Evolutionary conservation across 768 basidiomycete genomes (phyloP).

Genomic region (Neoboletus brunneissimus): DNA sequence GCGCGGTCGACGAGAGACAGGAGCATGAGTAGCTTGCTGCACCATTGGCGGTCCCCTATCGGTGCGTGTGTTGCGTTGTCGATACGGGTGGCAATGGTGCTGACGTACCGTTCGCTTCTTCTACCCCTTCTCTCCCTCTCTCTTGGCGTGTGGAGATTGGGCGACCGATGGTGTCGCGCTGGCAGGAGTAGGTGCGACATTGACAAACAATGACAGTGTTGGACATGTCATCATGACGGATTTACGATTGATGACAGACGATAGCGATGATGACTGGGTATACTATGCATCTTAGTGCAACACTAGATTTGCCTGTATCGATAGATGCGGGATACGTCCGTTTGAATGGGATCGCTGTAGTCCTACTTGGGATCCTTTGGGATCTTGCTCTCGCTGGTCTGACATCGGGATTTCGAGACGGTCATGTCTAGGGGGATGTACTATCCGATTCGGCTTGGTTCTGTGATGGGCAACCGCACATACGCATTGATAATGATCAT

Average conservation of each 20-base stretch:
- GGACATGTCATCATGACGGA: neutral
- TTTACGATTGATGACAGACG: neutral
- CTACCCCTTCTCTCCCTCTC: no score
- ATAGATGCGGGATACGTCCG: no score
- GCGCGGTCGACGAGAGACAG: conserved; percentile 37
- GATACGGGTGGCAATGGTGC: neutral
- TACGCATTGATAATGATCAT: no score
- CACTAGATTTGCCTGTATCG: neutral
- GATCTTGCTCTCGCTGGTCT: neutral
- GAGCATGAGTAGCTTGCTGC: conserved; percentile 48
- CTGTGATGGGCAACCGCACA: no score
- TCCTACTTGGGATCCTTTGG: neutral
- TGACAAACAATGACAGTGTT: neutral
- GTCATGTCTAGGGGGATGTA: no score
- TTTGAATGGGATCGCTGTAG: neutral
- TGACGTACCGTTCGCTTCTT: neutral
- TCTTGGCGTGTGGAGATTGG: conserved; percentile 10
- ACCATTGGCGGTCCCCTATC: conserved; percentile 69
- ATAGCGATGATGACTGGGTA: neutral
- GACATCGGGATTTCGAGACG: neutral
- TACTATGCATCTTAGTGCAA: neutral
- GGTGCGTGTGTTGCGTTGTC: conserved; percentile 38
- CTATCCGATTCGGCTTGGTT: no score
- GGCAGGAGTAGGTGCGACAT: neutral
- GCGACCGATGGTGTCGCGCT: conserved; percentile 2